These are phyloP conservation scores for Ostreobium quekettii DNA, from an alignment of 139 green algal species.

Conservation along the genomic window DNA sequence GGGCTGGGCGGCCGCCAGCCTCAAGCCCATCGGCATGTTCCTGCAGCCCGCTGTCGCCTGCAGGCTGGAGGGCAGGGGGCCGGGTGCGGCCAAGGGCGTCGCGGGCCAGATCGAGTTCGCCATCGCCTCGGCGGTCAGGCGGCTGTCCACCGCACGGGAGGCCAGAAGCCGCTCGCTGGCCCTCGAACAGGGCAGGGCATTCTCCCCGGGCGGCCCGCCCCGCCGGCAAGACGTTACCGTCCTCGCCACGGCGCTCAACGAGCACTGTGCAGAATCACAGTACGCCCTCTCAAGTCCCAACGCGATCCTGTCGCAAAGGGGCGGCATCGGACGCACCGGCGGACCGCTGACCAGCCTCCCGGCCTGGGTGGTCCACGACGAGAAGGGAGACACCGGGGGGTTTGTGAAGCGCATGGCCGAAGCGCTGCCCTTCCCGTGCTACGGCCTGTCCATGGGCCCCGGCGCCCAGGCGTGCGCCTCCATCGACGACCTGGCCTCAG, in stretches of 20 bases:
- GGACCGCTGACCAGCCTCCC: slow-evolving; percentile 37
- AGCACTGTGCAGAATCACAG: slow-evolving; percentile 26
- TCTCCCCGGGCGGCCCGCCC: slow-evolving; percentile 1
- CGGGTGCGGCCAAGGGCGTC: slow-evolving; percentile 7
- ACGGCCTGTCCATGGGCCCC: slow-evolving; percentile 28
- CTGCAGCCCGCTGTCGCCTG: slow-evolving; percentile 31
- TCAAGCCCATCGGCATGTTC: slow-evolving; percentile 22
- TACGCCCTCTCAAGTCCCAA: not conserved
- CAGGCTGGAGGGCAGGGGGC: slow-evolving; percentile 10
- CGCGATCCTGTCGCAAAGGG: not conserved
- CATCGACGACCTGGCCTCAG: slow-evolving; percentile 23
- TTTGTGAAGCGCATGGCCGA: slow-evolving; percentile 25
- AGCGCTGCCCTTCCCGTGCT: slow-evolving; percentile 24
- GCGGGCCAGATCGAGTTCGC: not conserved
- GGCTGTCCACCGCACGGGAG: not conserved
- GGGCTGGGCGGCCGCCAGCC: slow-evolving; percentile 28
- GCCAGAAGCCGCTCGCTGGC: not conserved
- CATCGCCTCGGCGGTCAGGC: not conserved
- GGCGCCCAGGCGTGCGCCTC: slow-evolving; percentile 19
- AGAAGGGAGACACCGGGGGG: slow-evolving; percentile 37
- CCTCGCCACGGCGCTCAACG: slow-evolving; percentile 21
- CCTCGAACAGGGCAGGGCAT: not conserved
- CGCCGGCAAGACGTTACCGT: not conserved
- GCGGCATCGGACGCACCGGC: not conserved
- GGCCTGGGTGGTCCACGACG: slow-evolving; percentile 56